Evolutionary conservation across 2,329 filamentous ascomycete species (phyloP), one percentile per base, ranked within the genome.

Genomic region (Metarhizium rileyi): DNA sequence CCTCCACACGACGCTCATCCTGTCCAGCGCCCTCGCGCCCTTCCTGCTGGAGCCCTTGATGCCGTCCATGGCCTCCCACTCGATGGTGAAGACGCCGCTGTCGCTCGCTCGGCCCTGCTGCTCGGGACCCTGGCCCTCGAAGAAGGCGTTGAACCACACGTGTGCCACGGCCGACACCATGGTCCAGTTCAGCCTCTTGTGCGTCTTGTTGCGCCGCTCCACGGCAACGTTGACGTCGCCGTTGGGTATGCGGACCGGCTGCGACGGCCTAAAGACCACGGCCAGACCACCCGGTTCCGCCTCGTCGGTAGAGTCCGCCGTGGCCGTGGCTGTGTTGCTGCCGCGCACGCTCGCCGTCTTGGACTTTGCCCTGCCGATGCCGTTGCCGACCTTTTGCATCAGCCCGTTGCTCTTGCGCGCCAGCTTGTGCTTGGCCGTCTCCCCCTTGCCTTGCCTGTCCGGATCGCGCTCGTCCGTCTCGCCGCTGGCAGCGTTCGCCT

Each of bases 121-220:
- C 60, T 90, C 86, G 0, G 85, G 83, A 0, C 86, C 86, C 20
- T 79, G 72, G 42, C 90, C 90, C 68, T 97, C 93, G 59, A 97
- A 97, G 67, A 83, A 97, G 2, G 83, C 75, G 61, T 98, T 98
- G 73, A 96, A 95, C 93, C 93, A 98, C 16, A 95, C 87, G 61
- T 97, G 91, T 0, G 90, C 90, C 9, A 97, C 84, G 0, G 90
- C 84, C 0, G 91, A 95, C 3, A 96, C 89, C 83, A 97, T 88
- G 0, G 88, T 90, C 57, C 88, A 79, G 1, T 89, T 86, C 66
- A 93, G 84, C 9, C 79, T 80, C 59, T 86, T 87, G 4, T 80
- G 78, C 1, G 86, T 82, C 60, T 84, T 86, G 67, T 90, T 95
- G 33, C 90, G 82, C 7, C 89, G 80, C 68, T 97, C 90, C 23